These are phyloP conservation scores for Amanita thiersii DNA, from an alignment of 768 basidiomycete species.

Conservation along the genomic window DNA sequence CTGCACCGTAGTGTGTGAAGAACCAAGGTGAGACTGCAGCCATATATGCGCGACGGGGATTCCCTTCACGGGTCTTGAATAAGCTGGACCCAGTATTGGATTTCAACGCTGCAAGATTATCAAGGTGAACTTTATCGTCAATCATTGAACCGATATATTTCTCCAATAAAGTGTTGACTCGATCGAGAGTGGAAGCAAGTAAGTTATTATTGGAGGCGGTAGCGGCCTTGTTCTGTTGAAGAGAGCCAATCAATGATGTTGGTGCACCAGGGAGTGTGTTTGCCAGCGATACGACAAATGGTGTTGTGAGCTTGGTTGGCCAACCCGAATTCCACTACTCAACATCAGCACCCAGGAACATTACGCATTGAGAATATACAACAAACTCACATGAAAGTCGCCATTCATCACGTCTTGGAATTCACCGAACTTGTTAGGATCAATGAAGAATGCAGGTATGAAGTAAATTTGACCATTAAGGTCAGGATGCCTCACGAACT, in stretches of 20 bases:
- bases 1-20: constrained; percentile 65
- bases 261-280: constrained; percentile 7
- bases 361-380: neutral
- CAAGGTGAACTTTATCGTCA: constrained; percentile 48
- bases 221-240: constrained; percentile 10
- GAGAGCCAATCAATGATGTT: too few relatives aligned
- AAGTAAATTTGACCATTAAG: constrained; percentile 48
- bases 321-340: constrained; percentile 75
- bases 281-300: constrained; percentile 23
- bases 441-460: constrained; percentile 64
- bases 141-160: constrained; percentile 39
- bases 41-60: constrained; percentile 29
- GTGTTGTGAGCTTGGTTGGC: constrained; percentile 54
- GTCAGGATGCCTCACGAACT: constrained; percentile 39
- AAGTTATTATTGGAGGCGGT: constrained; percentile 12
- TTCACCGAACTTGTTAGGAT: constrained; percentile 36
- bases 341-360: constrained; percentile 11
- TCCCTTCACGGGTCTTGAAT: constrained; percentile 17
- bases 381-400: constrained; percentile 43
- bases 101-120: constrained; percentile 26
- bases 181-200: constrained; percentile 14
- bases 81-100: neutral
- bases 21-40: constrained; percentile 67
- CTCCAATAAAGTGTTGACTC: constrained; percentile 16
- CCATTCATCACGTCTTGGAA: constrained; percentile 48